Evolutionary conservation across 148 eudicot species (phyloP).

Genomic region (Diospyros lotus): DNA sequence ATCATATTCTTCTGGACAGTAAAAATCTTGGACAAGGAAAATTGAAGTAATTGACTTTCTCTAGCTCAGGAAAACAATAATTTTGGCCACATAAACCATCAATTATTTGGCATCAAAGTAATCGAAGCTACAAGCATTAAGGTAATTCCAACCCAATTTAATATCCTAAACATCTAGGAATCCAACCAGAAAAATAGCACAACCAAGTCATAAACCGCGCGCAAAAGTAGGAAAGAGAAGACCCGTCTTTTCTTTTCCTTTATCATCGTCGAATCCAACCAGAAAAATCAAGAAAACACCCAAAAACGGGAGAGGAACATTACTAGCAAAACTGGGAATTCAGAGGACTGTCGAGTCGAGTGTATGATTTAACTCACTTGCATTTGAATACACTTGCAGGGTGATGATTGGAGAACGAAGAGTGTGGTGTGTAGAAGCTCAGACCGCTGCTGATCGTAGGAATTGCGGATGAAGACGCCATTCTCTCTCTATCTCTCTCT

Average conservation of each 20-base stretch:
- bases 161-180: not conserved
- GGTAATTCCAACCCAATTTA: not conserved
- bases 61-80: not conserved
- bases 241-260: not conserved
- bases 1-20: too few relatives aligned
- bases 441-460: conserved; percentile 9
- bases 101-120: too few relatives aligned
- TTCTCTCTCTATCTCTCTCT: conserved; percentile 10
- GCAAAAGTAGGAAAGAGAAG: not conserved
- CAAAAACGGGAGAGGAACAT: conserved; percentile 9
- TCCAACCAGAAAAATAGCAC: not conserved
- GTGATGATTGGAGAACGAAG: conserved; percentile 10
- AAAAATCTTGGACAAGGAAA: not conserved
- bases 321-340: not conserved
- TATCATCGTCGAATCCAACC: not conserved
- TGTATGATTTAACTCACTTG: conserved; percentile 12
- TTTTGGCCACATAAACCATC: too few relatives aligned
- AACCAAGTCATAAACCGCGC: too few relatives aligned
- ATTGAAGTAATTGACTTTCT: not conserved
- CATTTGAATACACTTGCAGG: conserved; percentile 19
- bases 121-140: not conserved
- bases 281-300: not conserved
- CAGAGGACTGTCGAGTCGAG: not conserved
- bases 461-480: conserved; percentile 4
- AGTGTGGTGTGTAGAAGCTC: conserved; percentile 6